Conservation (phyloP, 2,329 filamentous ascomycete species). For the Colletotrichum camelliae region DNA sequence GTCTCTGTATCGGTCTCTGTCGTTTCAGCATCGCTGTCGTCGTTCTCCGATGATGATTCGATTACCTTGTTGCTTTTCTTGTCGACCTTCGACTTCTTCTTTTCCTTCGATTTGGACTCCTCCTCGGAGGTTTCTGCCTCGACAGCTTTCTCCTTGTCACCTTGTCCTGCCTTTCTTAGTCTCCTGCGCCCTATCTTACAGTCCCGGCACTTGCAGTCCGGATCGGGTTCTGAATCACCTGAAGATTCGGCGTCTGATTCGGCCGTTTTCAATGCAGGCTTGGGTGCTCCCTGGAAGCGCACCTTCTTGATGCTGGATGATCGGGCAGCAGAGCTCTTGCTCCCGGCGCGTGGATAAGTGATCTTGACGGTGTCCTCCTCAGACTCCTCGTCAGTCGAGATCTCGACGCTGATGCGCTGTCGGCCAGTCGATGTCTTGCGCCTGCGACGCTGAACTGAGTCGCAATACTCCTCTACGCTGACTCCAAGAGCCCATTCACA, state of each 20-base stretch:
- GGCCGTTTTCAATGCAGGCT: slow-evolving; percentile 42
- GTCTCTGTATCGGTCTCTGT: slow-evolving; percentile 28
- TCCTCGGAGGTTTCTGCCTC: slow-evolving; percentile 13
- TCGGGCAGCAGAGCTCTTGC: not conserved
- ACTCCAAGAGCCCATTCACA: slow-evolving; percentile 48
- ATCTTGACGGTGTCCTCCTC: slow-evolving; percentile 53
- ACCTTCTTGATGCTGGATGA: slow-evolving; percentile 45
- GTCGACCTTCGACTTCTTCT: slow-evolving; percentile 7
- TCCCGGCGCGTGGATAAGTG: slow-evolving; percentile 50
- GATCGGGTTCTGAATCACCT: not conserved
- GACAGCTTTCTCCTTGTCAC: not conserved
- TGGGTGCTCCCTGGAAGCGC: slow-evolving; percentile 43
- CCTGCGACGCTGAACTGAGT: slow-evolving; percentile 8
- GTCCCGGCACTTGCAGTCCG: not conserved
- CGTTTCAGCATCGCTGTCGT: slow-evolving; percentile 25
- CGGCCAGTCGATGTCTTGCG: slow-evolving; percentile 28
- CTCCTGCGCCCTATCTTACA: not conserved
- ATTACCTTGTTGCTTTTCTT: slow-evolving; percentile 23
- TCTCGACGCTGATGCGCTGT: slow-evolving; percentile 34
- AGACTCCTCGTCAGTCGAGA: slow-evolving; percentile 58
- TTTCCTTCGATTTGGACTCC: not conserved
- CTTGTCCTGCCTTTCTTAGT: slow-evolving; percentile 7
- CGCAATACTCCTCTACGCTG: slow-evolving; percentile 33
- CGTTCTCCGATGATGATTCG: slow-evolving; percentile 11
- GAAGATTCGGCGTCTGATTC: slow-evolving; percentile 17